Evolutionary conservation across 371 early-diverging fungal genomes (phyloP).

Genomic region (Apophysomyces elegans): DNA sequence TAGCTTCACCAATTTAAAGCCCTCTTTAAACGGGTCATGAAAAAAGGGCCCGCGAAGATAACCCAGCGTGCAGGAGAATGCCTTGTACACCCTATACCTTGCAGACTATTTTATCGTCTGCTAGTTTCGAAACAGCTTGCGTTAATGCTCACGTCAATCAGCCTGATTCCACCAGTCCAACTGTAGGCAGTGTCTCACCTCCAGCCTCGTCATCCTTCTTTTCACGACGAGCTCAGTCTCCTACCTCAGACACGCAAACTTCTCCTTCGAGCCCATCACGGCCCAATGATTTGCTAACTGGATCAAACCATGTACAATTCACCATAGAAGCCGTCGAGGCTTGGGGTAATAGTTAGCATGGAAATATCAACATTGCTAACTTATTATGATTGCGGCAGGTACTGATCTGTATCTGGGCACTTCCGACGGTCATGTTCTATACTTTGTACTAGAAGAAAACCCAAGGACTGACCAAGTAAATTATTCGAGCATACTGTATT

Average conservation of each 20-base stretch:
- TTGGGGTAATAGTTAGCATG: slow-evolving; percentile 48
- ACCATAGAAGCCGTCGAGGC: slow-evolving; percentile 58
- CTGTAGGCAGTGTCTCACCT: slow-evolving; percentile 13
- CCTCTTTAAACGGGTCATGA: slow-evolving; percentile 18
- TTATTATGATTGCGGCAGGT: slow-evolving; percentile 35
- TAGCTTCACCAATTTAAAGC: too few relatives aligned
- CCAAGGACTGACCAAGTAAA: slow-evolving; percentile 42
- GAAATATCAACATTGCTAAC: not conserved
- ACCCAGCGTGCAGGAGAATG: slow-evolving; percentile 27
- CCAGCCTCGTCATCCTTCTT: slow-evolving; percentile 30
- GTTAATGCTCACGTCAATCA: slow-evolving; percentile 14
- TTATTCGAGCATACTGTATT: not conserved
- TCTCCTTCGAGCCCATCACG: slow-evolving; percentile 28
- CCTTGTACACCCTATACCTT: slow-evolving; percentile 54
- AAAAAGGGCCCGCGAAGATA: slow-evolving; percentile 12
- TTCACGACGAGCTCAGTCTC: slow-evolving; percentile 30
- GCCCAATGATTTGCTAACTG: slow-evolving; percentile 24
- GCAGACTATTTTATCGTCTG: slow-evolving; percentile 42
- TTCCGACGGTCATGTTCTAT: slow-evolving; percentile 72
- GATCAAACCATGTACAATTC: slow-evolving; percentile 20
- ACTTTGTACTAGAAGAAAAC: slow-evolving; percentile 60
- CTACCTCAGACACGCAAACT: slow-evolving; percentile 33
- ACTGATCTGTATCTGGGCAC: slow-evolving; percentile 76
- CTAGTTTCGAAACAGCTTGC: slow-evolving; percentile 26
- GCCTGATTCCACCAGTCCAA: slow-evolving; percentile 10